Evolutionary conservation across 2,329 filamentous ascomycete genomes (phyloP), one percentile per base, ranked within the genome.

Genomic region (Aspergillus ruber): DNA sequence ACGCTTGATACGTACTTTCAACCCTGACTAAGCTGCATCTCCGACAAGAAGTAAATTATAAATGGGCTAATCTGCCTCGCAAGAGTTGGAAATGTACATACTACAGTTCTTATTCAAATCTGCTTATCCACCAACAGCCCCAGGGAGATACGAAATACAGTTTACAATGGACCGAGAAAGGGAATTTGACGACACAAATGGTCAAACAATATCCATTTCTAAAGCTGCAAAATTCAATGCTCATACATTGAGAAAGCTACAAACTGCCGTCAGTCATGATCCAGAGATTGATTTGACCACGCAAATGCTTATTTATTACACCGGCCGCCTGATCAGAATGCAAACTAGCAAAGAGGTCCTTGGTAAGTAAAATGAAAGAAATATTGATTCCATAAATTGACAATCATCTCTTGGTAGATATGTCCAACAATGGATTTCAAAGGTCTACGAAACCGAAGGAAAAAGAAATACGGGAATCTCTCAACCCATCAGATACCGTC

Each of bases 151-250:
- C n/a, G n/a, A n/a, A n/a, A n/a, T n/a, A n/a, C n/a, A n/a, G n/a
- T n/a, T n/a, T n/a, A n/a, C n/a, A n/a, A n/a, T n/a, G n/a, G n/a
- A n/a, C n/a, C n/a, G n/a, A n/a, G n/a, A n/a, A n/a, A n/a, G n/a
- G n/a, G n/a, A n/a, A n/a, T n/a, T n/a, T n/a, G n/a, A n/a, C n/a
- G n/a, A n/a, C n/a, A n/a, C n/a, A n/a, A n/a, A n/a, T n/a, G n/a
- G n/a, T n/a, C n/a, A n/a, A n/a, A n/a, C n/a, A n/a, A n/a, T n/a
- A n/a, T n/a, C n/a, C n/a, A n/a, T n/a, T n/a, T n/a, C n/a, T n/a
- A n/a, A n/a, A n/a, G n/a, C n/a, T 33, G 49, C 49, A 43, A 50
- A 47, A 40, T 60, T 60, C 48, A 60, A 62, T 44, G 44, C 43
- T 17, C 53, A 54, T 51, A 54, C 47, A 8, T 48, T 60, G 49